Base-by-base conservation (phyloP, 2,329 filamentous ascomycete genomes). In the Fusarium liriodendri region DNA sequence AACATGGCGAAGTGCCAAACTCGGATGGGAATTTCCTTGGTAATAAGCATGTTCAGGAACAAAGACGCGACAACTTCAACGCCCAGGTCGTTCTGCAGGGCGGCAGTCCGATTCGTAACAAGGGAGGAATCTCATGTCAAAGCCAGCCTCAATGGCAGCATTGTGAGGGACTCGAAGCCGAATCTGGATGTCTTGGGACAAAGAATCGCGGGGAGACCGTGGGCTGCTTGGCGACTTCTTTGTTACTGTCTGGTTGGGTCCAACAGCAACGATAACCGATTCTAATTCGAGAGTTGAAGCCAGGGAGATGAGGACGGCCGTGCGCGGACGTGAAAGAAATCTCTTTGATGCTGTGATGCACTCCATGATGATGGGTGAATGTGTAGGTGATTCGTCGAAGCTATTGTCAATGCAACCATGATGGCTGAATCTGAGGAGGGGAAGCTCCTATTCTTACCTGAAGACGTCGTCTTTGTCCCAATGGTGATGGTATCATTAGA, bases 21-120 rank as follows among this genome's bases (percentile, higher is more conserved):
- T 59, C n/a, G 33, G 20, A 52, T 27, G 63, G 55, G 60, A 33
- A 40, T 22, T 67, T 66, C 29, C 54, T 37, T 42, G 62, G 75
- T 77, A 76, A 77, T 77, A 77, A 75, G 42, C 70, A 68, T 69
- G 69, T 67, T 59, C 58, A 38, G 25, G 65, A 54, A 77, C 75
- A 77, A 77, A 77, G 75, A 32, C 69, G 14, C 27, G 27, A 42
- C 18, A 40, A 22, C 6, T 32, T 52, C 32, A 61, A 29, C 47
- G 37, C n/a, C 25, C 4, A 27, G n/a, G 18, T 45, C 35, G 54
- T 62, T 38, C 42, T 71, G 58, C 52, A 32, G 27, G 59, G 25
- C 42, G 59, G 25, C 47, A 55, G 18, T 59, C 32, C 40, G 20
- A 10, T n/a, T 58, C 54, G 29, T 16, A 62, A 61, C 60, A 63